Evolutionary conservation across 2,329 filamentous ascomycete genomes (phyloP), one percentile per base, ranked within the genome.

Genomic region (Geosmithia flava): DNA sequence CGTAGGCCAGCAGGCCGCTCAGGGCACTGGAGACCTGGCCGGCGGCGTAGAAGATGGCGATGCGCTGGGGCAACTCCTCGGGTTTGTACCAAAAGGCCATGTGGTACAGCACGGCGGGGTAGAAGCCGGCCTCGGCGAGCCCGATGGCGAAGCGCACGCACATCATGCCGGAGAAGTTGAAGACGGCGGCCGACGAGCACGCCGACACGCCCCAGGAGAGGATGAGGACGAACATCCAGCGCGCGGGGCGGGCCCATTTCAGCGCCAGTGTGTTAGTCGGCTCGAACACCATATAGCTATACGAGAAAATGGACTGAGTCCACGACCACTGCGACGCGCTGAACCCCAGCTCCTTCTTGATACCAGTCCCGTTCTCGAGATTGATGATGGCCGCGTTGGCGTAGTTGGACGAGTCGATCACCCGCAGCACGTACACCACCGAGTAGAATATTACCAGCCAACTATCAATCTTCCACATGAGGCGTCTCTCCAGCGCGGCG

Each of bases 51-150:
- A 63, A 60, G 50, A 64, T 39, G 29, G 55, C 57, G 19, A 65
- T 63, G 6, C 62, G 52, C 1, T 64, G 53, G 2, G 62, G 52
- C 7, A 62, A 55, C 42, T 54, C 56, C 1, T 62, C 53, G 4
- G 60, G 56, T 0, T 60, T 59, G 49, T 62, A 64, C 62, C 62
- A 63, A 49, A 64, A 50, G 53, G 56, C 58, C 15, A 60, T 27
- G 43, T 59, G 56, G 40, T 58, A 59, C 51, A 59, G 46, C 0
- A 60, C 57, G 6, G 57, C 58, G 3, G 58, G 57, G 20, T 59
- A 59, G n/a, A 59, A 59, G 1, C 59, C 58, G 20, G 57, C 58
- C 46, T 61, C 59, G 3, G 59, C 55, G 6, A 56, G 50, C 1
- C 59, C 57, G 1, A 62, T 47, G 29, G 57, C 57, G 48, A 58